Evolutionary conservation across 768 basidiomycete genomes (phyloP).

Genomic region (Collybia mongolica): DNA sequence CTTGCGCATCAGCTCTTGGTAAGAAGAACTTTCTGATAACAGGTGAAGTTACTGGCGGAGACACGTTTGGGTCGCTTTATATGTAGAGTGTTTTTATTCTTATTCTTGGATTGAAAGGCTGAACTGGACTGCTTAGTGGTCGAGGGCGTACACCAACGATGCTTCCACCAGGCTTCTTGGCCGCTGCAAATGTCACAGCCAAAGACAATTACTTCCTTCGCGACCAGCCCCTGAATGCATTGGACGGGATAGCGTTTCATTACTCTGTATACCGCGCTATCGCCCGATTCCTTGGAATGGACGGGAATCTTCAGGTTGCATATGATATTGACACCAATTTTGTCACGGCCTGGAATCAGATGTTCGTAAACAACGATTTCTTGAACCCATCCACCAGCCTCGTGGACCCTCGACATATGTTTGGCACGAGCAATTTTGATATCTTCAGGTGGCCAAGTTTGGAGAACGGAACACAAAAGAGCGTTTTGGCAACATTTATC

Average conservation of each 20-base stretch:
- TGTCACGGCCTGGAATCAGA: slow-evolving; percentile 87
- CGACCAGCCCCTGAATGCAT: slow-evolving; percentile 50
- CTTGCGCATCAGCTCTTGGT: slow-evolving; percentile 67
- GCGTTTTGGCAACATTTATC: slow-evolving; percentile 77
- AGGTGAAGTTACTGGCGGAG: slow-evolving; percentile 93
- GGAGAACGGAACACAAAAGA: slow-evolving; percentile 78
- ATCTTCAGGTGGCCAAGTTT: slow-evolving; percentile 92
- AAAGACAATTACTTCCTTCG: slow-evolving; percentile 76
- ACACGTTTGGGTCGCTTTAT: slow-evolving; percentile 86
- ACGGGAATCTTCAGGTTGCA: slow-evolving; percentile 89
- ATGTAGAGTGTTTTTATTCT: slow-evolving; percentile 45
- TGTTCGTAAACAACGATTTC: slow-evolving; percentile 88
- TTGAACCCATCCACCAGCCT: slow-evolving; percentile 63
- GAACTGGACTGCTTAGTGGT: slow-evolving; percentile 47
- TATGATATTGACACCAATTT: slow-evolving; percentile 85
- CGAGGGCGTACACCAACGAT: slow-evolving; percentile 83
- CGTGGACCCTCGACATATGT: slow-evolving; percentile 87
- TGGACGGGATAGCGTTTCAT: slow-evolving; percentile 88
- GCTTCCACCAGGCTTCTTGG: slow-evolving; percentile 63
- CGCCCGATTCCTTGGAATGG: slow-evolving; percentile 90
- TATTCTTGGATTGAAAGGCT: neutral
- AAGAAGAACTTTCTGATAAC: slow-evolving; percentile 91
- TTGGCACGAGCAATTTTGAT: slow-evolving; percentile 92
- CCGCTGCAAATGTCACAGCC: slow-evolving; percentile 66
- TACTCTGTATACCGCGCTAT: slow-evolving; percentile 91